Evolutionary conservation across 768 basidiomycete species (phyloP).

Genomic region (Pleurotus eryngii): DNA sequence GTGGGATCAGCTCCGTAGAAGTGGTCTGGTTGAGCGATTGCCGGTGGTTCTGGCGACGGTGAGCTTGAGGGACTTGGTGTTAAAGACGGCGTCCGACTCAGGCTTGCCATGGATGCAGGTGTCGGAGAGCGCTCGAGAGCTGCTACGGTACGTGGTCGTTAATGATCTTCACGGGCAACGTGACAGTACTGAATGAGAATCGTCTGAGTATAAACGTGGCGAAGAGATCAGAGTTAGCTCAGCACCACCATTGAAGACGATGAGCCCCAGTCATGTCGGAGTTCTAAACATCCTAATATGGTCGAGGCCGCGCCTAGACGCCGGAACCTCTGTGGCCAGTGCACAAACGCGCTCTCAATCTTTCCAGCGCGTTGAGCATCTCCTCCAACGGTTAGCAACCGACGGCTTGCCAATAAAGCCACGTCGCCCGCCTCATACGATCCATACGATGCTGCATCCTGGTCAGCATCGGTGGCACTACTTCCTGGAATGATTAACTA

Average conservation of each 20-base stretch:
- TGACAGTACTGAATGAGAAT: too few relatives aligned
- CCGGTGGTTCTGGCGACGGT: conserved; percentile 46
- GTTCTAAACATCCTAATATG: not conserved
- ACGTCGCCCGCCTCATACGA: too few relatives aligned
- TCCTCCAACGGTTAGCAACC: too few relatives aligned
- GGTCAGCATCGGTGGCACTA: not conserved
- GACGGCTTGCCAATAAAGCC: too few relatives aligned
- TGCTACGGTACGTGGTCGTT: too few relatives aligned
- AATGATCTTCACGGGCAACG: too few relatives aligned
- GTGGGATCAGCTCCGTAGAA: conserved; percentile 63
- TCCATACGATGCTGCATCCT: not conserved
- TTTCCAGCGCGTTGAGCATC: too few relatives aligned
- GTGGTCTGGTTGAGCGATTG: conserved; percentile 69
- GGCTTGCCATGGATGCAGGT: conserved; percentile 23
- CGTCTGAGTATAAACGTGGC: not conserved
- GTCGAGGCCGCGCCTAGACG: not conserved
- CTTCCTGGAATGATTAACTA: conserved; percentile 2
- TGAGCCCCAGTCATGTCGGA: conserved; percentile 1
- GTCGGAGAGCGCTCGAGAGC: too few relatives aligned
- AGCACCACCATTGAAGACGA: conserved; percentile 1
- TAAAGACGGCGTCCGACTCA: conserved; percentile 38
- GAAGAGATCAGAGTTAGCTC: not conserved
- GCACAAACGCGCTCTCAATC: not conserved
- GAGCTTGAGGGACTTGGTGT: conserved; percentile 44
- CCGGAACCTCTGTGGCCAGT: not conserved